These are phyloP conservation scores for Rhododendron williamsianum DNA, from an alignment of 148 eudicot genomes.

Conservation along the genomic window DNA sequence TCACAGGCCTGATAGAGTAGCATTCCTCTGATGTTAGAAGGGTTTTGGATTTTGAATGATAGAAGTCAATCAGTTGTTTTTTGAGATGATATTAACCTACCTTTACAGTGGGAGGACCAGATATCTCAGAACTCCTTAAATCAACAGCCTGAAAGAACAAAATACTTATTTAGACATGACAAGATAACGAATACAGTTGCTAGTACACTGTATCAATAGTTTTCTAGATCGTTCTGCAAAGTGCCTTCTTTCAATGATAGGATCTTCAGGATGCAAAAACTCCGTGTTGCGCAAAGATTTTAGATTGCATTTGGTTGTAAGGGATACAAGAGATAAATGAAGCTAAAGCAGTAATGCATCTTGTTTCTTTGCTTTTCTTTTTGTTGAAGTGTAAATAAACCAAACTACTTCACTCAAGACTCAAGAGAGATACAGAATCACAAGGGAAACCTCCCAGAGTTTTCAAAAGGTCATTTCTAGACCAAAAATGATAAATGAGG, in stretches of 20 bases:
- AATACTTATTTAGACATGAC: slow-evolving; percentile 10
- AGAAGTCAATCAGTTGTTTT: background rate
- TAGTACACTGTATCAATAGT: background rate
- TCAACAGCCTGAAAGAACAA: slow-evolving; percentile 56
- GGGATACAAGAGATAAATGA: background rate
- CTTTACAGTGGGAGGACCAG: slow-evolving; percentile 36
- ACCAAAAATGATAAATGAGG: background rate
- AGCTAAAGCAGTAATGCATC: background rate
- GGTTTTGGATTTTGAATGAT: background rate
- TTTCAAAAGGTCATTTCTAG: background rate
- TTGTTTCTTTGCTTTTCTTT: background rate
- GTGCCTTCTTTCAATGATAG: background rate
- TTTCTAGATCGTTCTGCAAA: too few relatives aligned
- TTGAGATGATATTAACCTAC: slow-evolving; percentile 22
- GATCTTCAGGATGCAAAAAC: background rate
- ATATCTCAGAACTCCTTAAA: slow-evolving; percentile 56
- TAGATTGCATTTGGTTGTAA: background rate
- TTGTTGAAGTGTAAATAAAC: background rate
- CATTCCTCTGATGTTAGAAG: background rate
- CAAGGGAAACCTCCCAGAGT: background rate
- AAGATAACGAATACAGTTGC: background rate
- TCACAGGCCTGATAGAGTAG: slow-evolving; percentile 37
- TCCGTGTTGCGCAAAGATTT: background rate
- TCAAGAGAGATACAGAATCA: background rate
- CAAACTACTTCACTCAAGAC: background rate